These are phyloP conservation scores for Acanthamoeba sp. DNA, from an alignment of 208 protist species.

Conservation along the genomic window DNA sequence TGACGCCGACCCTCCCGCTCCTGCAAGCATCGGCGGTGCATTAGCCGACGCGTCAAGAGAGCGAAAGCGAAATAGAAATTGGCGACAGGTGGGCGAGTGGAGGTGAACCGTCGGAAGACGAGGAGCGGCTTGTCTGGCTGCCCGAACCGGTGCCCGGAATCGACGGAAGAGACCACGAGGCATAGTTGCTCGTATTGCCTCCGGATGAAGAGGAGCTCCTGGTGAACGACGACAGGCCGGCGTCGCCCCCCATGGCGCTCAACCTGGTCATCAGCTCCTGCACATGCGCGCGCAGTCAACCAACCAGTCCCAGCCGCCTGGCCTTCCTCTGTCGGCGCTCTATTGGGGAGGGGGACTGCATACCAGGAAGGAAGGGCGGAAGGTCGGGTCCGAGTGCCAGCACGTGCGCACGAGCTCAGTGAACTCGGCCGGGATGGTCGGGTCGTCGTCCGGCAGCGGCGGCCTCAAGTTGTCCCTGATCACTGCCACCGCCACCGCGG, in stretches of 20 bases:
- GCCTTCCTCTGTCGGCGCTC: no score
- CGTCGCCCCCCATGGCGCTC: slow-evolving; percentile 5
- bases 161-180: neutral
- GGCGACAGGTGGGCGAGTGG: no score
- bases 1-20: neutral
- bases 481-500: neutral
- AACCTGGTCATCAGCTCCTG: slow-evolving; percentile 17
- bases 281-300: no score
- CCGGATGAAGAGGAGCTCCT: neutral
- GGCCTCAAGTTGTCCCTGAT: slow-evolving; percentile 6
- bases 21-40: neutral
- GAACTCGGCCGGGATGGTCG: slow-evolving; percentile 6
- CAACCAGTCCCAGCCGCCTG: no score
- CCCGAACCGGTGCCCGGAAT: neutral
- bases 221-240: neutral
- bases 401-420: neutral
- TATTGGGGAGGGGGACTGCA: no score
- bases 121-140: neutral
- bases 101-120: neutral
- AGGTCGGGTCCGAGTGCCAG: slow-evolving; percentile 2
- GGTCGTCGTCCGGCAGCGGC: neutral
- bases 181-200: neutral
- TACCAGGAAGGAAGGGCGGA: slow-evolving; percentile 27
- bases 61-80: no score
- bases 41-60: no score